phyloP scores from a whole-genome alignment of 2,329 filamentous ascomycete species.

The Diaporthe citrichinensis region DNA sequence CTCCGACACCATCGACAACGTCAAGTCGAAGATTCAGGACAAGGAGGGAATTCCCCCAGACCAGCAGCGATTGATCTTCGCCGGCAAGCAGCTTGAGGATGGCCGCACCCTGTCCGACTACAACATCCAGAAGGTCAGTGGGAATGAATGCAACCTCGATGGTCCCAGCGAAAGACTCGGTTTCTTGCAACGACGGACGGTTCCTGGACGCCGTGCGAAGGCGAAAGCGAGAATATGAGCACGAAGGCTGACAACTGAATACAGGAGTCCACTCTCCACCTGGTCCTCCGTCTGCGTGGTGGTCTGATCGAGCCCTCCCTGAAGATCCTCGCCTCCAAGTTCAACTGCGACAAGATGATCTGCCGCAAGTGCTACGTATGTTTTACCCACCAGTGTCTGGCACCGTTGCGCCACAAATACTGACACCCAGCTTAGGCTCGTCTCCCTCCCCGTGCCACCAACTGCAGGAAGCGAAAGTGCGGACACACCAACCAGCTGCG shows the following conservation, averaged over 20 bases:
- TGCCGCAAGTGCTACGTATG: conserved; percentile 99
- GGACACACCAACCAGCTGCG: conserved; percentile 99
- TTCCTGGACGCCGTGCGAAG: conserved; percentile 1
- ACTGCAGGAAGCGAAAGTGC: conserved; percentile 99
- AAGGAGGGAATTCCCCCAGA: conserved; percentile 99
- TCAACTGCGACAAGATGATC: conserved; percentile 99
- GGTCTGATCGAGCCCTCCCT: conserved; percentile 99
- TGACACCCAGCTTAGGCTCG: conserved; percentile 68
- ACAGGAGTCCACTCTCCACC: conserved; percentile 96
- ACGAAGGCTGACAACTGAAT: conserved; percentile 41
- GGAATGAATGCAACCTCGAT: conserved; percentile 11
- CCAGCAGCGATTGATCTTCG: conserved; percentile 99
- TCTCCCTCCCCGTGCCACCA: conserved; percentile 97
- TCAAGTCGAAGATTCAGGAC: conserved; percentile 99
- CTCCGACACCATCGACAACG: conserved; percentile 99
- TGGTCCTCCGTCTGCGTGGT: conserved; percentile 98
- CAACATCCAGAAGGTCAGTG: conserved; percentile 97
- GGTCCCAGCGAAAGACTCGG: neutral
- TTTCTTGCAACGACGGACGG: conserved; percentile 27
- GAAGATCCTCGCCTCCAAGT: conserved; percentile 98
- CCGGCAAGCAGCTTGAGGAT: conserved; percentile 99
- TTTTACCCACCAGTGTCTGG: conserved; percentile 47
- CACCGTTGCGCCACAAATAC: conserved; percentile 29
- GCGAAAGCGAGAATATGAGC: conserved; percentile 12
- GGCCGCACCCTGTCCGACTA: conserved; percentile 97